Base-by-base conservation (phyloP, 176 grass and related monocot species). In the Carex kokanica region DNA sequence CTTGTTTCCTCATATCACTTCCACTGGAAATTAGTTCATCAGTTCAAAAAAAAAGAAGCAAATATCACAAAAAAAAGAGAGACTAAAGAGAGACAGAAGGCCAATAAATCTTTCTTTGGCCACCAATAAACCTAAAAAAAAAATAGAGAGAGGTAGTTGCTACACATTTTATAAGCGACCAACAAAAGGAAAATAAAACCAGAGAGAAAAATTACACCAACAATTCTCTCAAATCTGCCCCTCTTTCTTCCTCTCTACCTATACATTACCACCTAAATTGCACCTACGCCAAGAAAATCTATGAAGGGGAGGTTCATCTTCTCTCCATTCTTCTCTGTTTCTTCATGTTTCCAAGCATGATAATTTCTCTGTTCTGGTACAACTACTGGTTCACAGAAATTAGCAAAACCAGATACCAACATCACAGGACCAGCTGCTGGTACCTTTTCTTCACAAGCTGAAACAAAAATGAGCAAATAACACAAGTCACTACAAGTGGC, bases 261-360 rank as follows among this genome's bases (percentile, higher is more conserved):
- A 82, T 27, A 64, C 60, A 82, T 63, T 80, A 23, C 23, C 24
- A 82, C 23, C 80, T 82, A 82, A 66, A 89, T 86, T 74, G 90
- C 64, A 29, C 90, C 90, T 18, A 94, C 90, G 74, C 92, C 92
- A 61, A 94, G 92, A 90, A 94, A 94, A 83, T 94, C 92, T 81
- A 94, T 84, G 88, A 90, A 94, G 70, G 86, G 77, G 12, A 87
- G 17, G 3, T 68, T 29, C 20, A 55, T 47, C 25, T 85, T 86
- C 80, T 88, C 81, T 82, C 66, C 75, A 74, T 68, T 62, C 11
- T 62, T 29, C 71, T 62, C 70, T 64, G 62, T 23, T 56, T 63
- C 49, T 77, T 55, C 73, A 55, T 77, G 73, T 51, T 55, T 77
- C 73, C 73, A 77, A 32, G 73, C 73, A 77, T 77, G 49, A 31